Base-by-base conservation (phyloP, 2,329 filamentous ascomycete species). In the Aspergillus oerlinghausenensis region DNA sequence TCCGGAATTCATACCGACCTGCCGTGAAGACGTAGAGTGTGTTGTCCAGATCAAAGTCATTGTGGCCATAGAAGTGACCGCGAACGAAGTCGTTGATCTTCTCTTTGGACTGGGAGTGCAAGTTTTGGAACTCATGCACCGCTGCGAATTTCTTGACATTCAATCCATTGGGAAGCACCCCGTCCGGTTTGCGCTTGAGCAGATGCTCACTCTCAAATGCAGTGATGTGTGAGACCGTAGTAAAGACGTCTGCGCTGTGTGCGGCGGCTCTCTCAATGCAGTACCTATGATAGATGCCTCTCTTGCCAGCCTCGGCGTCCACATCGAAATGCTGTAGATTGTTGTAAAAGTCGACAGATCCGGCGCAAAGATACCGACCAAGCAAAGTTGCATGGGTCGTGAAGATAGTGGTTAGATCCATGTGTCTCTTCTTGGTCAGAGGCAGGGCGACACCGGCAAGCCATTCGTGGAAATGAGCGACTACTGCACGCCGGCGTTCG, bases 381-480 rank as follows among this genome's bases (percentile, higher is more conserved):
- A 99, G 85, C 10, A 99, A 84, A 5, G 94, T 97, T 25, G 94
- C 94, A 76, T 97, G 94, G 2, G 94, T 99, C 45, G 94, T 99
- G 80, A 97, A 97, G 73, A 97, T 97, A 64, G 94, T 97, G 19
- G 94, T 97, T 51, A 97, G 84, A 70, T 97, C 94, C 75, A 97
- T 97, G 70, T 89, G 89, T 60, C 94, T 87, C 82, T 90, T 96
- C 80, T 95, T 96, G 78, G 87, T 88, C 63, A 97, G 83, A 26
- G 94, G 94, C 35, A 97, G 82, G 51, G 90, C 93, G 51, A 97
- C 94, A 76, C 93, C 94, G 10, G 94, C 88, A 55, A 99, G 84
- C 94, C 94, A 99, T 77, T 99, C 94, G 80, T 99, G 94, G 80
- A 97, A 97, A 75, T 99, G 94, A 55, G 92, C 94, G 74, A 97